Percentiles rank a stretch among this genome's conserved stretches.
These are phyloP conservation scores for Blastomyces gilchristii DNA, from an alignment of 2,329 filamentous ascomycete species.

Conservation along the genomic window DNA sequence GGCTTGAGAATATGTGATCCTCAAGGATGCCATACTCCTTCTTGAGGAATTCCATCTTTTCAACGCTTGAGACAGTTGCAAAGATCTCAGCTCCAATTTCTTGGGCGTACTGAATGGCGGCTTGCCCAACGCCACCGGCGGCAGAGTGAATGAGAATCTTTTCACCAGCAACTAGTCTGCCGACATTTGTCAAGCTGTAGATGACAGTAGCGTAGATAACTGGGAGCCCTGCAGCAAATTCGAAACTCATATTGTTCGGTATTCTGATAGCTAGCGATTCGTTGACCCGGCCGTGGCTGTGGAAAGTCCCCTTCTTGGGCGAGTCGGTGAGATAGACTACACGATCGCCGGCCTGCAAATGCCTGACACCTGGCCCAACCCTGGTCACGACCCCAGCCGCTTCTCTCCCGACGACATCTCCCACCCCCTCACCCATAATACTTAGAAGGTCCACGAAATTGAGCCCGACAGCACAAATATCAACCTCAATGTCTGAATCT, in stretches of 20 bases:
- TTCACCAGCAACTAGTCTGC: slow-evolving; percentile 14
- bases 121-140: slow-evolving; percentile 20
- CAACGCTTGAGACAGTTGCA: slow-evolving; percentile 17
- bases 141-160: slow-evolving; percentile 21
- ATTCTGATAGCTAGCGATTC: slow-evolving; percentile 13
- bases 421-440: slow-evolving; percentile 25
- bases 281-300: slow-evolving; percentile 12
- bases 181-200: slow-evolving; percentile 17
- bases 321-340: slow-evolving; percentile 22
- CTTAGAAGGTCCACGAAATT: slow-evolving; percentile 25
- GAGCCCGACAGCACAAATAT: slow-evolving; percentile 8
- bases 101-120: slow-evolving; percentile 18
- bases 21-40: slow-evolving; percentile 17
- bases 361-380: slow-evolving; percentile 14
- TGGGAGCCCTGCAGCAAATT: slow-evolving; percentile 17
- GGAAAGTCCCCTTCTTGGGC: slow-evolving; percentile 13
- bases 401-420: slow-evolving; percentile 28
- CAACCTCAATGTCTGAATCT: slow-evolving; percentile 16
- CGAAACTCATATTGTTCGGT: slow-evolving; percentile 16
- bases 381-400: slow-evolving; percentile 21
- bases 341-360: slow-evolving; percentile 26
- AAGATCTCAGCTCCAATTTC: slow-evolving; percentile 19
- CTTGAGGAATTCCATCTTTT: slow-evolving; percentile 18
- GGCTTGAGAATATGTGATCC: slow-evolving; percentile 19
- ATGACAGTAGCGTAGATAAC: slow-evolving; percentile 17